These are phyloP conservation scores for Laguncularia racemosa DNA, from an alignment of 345 rosid species.

Conservation along the genomic window DNA sequence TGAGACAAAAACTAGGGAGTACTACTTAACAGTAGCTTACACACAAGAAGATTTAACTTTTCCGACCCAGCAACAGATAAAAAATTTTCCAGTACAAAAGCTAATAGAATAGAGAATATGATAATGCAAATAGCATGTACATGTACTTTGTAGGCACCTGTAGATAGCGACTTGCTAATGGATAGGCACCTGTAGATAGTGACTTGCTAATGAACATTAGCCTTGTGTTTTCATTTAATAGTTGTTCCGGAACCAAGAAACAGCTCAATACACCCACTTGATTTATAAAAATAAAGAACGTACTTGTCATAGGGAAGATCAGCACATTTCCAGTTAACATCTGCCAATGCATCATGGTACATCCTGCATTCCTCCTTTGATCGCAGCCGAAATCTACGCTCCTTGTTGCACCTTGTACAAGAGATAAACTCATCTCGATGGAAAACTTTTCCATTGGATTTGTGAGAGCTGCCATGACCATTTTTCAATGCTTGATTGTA, in stretches of 20 bases:
- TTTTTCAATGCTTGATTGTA: constrained; percentile 65
- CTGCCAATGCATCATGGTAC: constrained; percentile 81
- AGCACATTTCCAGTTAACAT: constrained; percentile 72
- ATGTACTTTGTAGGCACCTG: no score
- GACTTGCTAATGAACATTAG: no score
- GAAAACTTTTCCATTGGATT: constrained; percentile 55
- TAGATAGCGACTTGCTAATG: no score
- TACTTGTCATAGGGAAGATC: constrained; percentile 76
- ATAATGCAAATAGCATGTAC: no score
- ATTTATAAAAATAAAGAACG: constrained; percentile 7
- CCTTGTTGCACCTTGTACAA: constrained; percentile 74
- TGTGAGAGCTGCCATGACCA: constrained; percentile 46
- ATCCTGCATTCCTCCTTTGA: constrained; percentile 71
- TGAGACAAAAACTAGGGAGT: no score
- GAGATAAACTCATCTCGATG: constrained; percentile 84
- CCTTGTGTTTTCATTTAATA: no score
- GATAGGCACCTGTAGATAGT: no score
- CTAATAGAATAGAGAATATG: no score
- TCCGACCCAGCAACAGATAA: no score
- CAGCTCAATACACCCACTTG: neutral
- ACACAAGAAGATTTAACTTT: no score
- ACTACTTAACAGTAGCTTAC: no score
- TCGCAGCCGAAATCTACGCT: constrained; percentile 75
- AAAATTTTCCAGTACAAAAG: no score
- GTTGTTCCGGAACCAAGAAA: neutral